Conservation (phyloP, 1,284 basidiomycete genomes). For the Boletus semigastroideus region DNA sequence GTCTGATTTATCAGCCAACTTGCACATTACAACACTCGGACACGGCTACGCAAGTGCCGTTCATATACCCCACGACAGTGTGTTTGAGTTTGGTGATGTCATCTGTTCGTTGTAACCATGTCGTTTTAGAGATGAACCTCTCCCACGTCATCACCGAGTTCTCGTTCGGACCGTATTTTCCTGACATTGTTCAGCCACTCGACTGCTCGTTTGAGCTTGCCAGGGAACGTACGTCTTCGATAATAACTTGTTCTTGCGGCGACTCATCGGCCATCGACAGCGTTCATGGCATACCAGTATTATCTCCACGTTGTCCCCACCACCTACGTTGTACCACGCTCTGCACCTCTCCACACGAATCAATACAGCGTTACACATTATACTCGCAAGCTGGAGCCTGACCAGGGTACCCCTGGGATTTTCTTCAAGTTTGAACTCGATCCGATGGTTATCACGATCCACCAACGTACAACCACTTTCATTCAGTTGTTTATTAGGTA, state of each 20-base stretch:
- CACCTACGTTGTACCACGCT: constrained; percentile 77
- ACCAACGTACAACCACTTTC: constrained; percentile 83
- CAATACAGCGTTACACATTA: constrained; percentile 98
- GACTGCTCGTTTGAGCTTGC: constrained; percentile 89
- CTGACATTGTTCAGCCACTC: constrained; percentile 91
- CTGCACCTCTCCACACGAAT: constrained; percentile 70
- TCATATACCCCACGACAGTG: constrained; percentile 85
- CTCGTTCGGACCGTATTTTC: constrained; percentile 96
- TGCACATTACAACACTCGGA: constrained; percentile 89
- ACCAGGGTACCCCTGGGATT: constrained; percentile 84
- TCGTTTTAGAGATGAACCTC: constrained; percentile 83
- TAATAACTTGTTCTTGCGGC: neutral
- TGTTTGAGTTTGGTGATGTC: constrained; percentile 27
- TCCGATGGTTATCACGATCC: constrained; percentile 81
- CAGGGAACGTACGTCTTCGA: constrained; percentile 56
- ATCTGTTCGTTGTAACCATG: neutral
- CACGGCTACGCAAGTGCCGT: constrained; percentile 89
- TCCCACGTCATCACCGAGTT: constrained; percentile 96
- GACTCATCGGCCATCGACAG: constrained; percentile 38
- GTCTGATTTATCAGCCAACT: constrained; percentile 55
- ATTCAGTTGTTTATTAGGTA: constrained; percentile 81
- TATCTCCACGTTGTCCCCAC: constrained; percentile 95
- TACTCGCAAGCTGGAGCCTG: constrained; percentile 73
- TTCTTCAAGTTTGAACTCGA: constrained; percentile 98
- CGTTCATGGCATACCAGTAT: constrained; percentile 95